Evolutionary conservation across 192 early-diverging fungal species (phyloP), one percentile per base, ranked within the genome.

Genomic region (Diversispora epigaea): DNA sequence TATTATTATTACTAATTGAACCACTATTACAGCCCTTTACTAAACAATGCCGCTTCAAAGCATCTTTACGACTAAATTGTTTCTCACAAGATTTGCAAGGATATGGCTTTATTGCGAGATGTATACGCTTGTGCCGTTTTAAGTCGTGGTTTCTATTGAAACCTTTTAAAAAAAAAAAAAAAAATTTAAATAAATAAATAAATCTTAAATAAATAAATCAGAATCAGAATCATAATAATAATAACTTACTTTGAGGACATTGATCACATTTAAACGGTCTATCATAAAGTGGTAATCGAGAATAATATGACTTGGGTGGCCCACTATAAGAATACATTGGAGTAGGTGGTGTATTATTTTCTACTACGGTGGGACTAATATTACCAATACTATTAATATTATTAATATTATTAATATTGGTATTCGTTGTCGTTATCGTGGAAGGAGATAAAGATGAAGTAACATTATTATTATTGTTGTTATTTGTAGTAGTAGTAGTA

Each of bases 81-180:
- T 92, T 92, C 12, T 89, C 89, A 71, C 91, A 92, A 19, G 79
- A 81, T 7, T 78, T 73, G 56, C 91, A 92, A 45, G 82, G 86
- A 76, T 88, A 88, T 15, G 91, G 91, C 78, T 92, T 92, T 22
- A 85, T 78, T 9, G 89, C 90, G 50, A 85, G 82, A 75, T 92
- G 91, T 10, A 91, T 90, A 75, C 89, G 87, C 65, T 86, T 84
- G 71, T 92, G 91, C 0, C 91, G 81, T 68, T 90, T 89, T 7
- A 92, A 67, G 77, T 92, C 91, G 66, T 91, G 89, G 73, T 92
- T 92, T 15, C 91, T 82, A 65, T 85, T 90, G 58, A 92, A 92
- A 39, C 71, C 71, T 73, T 32, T 32, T 1, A 32, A 32, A 32
- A 32, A 32, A 1, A 32, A 32, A 32, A n/a, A n/a, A n/a, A n/a